A percentile compares a stretch with the other conserved stretches of the same genome.
These are phyloP conservation scores for Aspergillus mulundensis DNA, from an alignment of 495 filamentous ascomycete genomes.

Conservation along the genomic window DNA sequence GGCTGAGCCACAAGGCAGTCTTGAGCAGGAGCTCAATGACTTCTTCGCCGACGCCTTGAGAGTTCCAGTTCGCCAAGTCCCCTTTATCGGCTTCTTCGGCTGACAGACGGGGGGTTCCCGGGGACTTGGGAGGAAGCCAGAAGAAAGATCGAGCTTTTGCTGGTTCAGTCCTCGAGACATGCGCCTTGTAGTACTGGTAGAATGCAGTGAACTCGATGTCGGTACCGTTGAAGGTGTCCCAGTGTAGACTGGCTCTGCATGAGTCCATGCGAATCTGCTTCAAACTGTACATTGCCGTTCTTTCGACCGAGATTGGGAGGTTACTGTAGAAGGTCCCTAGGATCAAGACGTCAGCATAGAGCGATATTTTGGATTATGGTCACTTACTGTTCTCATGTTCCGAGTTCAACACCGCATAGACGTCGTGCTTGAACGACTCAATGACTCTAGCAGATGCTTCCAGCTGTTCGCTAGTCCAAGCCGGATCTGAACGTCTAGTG, in stretches of 20 bases:
- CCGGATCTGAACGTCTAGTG: conserved; percentile 4
- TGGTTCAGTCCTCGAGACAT: conserved; percentile 10
- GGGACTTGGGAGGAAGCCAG: conserved; percentile 18
- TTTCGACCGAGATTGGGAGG: conserved; percentile 11
- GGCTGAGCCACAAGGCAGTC: conserved; percentile 23
- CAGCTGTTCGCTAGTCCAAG: conserved; percentile 16
- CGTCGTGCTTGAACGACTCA: conserved; percentile 20
- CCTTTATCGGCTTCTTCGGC: conserved; percentile 1
- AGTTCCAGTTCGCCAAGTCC: conserved; percentile 16
- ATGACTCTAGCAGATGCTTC: conserved; percentile 19
- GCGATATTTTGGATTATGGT: not conserved
- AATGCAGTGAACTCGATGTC: conserved; percentile 60
- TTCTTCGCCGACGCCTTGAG: not conserved
- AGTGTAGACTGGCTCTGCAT: conserved; percentile 22
- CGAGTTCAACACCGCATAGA: conserved; percentile 1
- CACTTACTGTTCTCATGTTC: conserved; percentile 15
- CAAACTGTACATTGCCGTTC: conserved; percentile 16
- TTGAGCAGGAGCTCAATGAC: conserved; percentile 19
- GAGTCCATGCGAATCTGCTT: conserved; percentile 21
- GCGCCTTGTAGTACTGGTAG: conserved; percentile 43
- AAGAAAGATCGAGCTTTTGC: conserved; percentile 15
- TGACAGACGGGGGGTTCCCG: conserved; percentile 11
- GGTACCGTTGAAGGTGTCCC: conserved; percentile 50
- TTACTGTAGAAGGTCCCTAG: conserved; percentile 17
- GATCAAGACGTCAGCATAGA: not conserved